A percentile compares a stretch with the other conserved stretches of the same genome.
Evolutionary conservation across 73 alveolate genomes (phyloP).

Genomic region (Loxodes magnus): DNA sequence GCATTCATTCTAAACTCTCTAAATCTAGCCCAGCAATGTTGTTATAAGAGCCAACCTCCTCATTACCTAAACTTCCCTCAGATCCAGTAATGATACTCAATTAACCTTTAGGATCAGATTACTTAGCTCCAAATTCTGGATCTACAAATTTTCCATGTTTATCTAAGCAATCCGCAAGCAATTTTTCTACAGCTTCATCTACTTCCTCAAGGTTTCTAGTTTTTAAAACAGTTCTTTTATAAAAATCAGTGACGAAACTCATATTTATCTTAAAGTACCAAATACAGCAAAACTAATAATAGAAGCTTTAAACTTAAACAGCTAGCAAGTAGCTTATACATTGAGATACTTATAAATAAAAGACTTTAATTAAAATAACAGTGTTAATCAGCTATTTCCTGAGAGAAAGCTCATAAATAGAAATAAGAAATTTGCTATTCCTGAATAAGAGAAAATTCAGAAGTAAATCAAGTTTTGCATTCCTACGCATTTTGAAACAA

Average conservation of each 20-base stretch:
- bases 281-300: too few species aligned
- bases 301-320: too few species aligned
- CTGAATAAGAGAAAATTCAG: too few species aligned
- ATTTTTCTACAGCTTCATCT: not conserved
- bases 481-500: too few species aligned
- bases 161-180: not conserved
- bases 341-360: too few species aligned
- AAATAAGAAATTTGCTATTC: too few species aligned
- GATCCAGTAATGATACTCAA: slow-evolving; percentile 1
- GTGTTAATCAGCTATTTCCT: too few species aligned
- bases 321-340: too few species aligned
- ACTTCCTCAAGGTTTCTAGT: slow-evolving; percentile 4
- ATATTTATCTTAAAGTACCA: not conserved
- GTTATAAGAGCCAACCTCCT: slow-evolving; percentile 6
- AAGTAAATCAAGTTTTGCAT: too few species aligned
- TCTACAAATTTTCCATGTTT: slow-evolving; percentile 32
- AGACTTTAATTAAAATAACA: too few species aligned
- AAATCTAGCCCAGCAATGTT: slow-evolving; percentile 11
- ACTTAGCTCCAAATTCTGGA: slow-evolving; percentile 90
- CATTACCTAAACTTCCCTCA: slow-evolving; percentile 1
- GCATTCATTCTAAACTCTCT: slow-evolving; percentile 4
- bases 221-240: slow-evolving; percentile 1
- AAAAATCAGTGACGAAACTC: slow-evolving; percentile 8
- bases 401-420: too few species aligned
- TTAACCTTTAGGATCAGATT: slow-evolving; percentile 43